Evolutionary conservation across 768 basidiomycete genomes (phyloP).

Genomic region (Clitopilus hobsonii): DNA sequence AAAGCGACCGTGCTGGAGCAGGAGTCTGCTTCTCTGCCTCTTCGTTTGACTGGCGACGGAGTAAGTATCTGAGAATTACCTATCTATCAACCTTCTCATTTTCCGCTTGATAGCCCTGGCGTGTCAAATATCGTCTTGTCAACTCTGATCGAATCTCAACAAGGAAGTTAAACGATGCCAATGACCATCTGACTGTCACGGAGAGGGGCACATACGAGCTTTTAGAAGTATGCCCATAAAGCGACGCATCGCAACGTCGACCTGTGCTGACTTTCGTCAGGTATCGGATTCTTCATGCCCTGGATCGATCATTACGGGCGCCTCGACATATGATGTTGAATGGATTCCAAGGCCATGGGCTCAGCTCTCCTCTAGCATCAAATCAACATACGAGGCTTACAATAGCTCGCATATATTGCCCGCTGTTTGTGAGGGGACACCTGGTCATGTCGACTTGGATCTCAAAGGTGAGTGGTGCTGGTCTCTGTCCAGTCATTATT

Average conservation of each 20-base stretch:
- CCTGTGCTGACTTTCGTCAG: slow-evolving; percentile 50
- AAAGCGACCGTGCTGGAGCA: slow-evolving; percentile 68
- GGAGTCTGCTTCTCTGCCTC: slow-evolving; percentile 65
- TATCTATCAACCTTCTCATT: neutral
- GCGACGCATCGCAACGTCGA: no score
- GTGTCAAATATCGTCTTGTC: slow-evolving; percentile 61
- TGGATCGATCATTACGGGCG: slow-evolving; percentile 59
- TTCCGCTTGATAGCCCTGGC: slow-evolving; percentile 69
- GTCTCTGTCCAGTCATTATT: neutral
- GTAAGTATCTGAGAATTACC: slow-evolving; percentile 38
- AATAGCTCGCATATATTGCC: slow-evolving; percentile 75
- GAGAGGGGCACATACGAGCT: slow-evolving; percentile 76
- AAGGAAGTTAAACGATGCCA: slow-evolving; percentile 50
- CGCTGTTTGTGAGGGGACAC: slow-evolving; percentile 78
- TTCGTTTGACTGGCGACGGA: slow-evolving; percentile 87
- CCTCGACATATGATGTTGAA: slow-evolving; percentile 63
- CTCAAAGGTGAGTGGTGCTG: slow-evolving; percentile 51
- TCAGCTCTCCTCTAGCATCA: slow-evolving; percentile 53
- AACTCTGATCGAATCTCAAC: slow-evolving; percentile 36
- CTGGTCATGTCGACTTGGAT: slow-evolving; percentile 80
- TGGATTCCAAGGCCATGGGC: slow-evolving; percentile 82
- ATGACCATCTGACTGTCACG: slow-evolving; percentile 70
- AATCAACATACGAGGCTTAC: slow-evolving; percentile 50
- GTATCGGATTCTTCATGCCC: slow-evolving; percentile 84
- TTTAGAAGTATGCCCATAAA: slow-evolving; percentile 45